Percentiles rank a stretch among this genome's conserved stretches.
Conservation (phyloP, 768 basidiomycete genomes). For the Russula virescens region DNA sequence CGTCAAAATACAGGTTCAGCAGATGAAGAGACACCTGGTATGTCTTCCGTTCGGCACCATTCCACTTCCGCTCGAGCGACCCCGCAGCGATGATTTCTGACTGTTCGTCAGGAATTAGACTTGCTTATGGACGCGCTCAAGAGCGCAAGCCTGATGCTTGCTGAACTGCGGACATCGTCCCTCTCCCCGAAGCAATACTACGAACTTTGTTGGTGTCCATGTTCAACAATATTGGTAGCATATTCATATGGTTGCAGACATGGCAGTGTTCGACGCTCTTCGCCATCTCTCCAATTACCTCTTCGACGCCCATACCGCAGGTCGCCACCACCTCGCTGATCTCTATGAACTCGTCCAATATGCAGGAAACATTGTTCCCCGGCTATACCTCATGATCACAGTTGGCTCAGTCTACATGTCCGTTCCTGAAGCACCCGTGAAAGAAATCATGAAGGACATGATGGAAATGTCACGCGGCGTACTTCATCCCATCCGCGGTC, state of each 20-base stretch:
- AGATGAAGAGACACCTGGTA: slow-evolving; percentile 92
- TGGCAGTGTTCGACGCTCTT: slow-evolving; percentile 97
- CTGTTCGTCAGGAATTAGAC: slow-evolving; percentile 66
- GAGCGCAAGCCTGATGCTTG: slow-evolving; percentile 94
- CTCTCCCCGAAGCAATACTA: slow-evolving; percentile 97
- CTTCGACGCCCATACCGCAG: slow-evolving; percentile 89
- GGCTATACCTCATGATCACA: slow-evolving; percentile 97
- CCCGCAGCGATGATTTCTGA: background rate
- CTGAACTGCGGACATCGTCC: slow-evolving; percentile 89
- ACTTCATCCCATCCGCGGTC: slow-evolving; percentile 91
- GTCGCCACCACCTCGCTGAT: slow-evolving; percentile 94
- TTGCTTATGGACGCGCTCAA: slow-evolving; percentile 99
- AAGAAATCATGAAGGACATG: slow-evolving; percentile 99
- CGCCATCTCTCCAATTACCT: slow-evolving; percentile 94
- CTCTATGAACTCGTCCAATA: slow-evolving; percentile 99
- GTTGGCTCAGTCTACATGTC: slow-evolving; percentile 99
- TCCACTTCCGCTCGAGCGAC: background rate
- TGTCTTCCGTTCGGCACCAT: slow-evolving; percentile 20
- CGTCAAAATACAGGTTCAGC: slow-evolving; percentile 86
- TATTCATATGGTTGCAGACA: slow-evolving; percentile 50
- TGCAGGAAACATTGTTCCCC: slow-evolving; percentile 91
- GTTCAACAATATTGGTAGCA: background rate
- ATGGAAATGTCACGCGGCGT: slow-evolving; percentile 99
- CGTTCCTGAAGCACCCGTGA: slow-evolving; percentile 91
- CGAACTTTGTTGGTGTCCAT: slow-evolving; percentile 68